Evolutionary conservation across 2,329 filamentous ascomycete species (phyloP).

Genomic region (Aspergillaceae sp.): DNA sequence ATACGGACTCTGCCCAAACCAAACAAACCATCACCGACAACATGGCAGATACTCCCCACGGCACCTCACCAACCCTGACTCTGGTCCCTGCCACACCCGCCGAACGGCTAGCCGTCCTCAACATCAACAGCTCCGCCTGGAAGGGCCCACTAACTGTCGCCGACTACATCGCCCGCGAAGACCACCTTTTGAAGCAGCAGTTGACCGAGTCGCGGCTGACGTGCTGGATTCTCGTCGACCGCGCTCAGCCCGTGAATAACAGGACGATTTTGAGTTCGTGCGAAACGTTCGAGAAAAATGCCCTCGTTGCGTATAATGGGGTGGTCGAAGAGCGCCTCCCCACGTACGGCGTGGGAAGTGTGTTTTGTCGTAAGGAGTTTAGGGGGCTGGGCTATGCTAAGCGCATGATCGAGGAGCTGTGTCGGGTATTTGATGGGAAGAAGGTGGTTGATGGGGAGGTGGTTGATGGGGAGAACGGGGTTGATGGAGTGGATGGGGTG

Average conservation of each 20-base stretch:
- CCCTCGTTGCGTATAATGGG: conserved; percentile 41
- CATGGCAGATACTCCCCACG: conserved; percentile 4
- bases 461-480: conserved; percentile 24
- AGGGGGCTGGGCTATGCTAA: conserved; percentile 68
- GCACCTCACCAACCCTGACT: conserved; percentile 43
- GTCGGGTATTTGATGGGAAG: conserved; percentile 40
- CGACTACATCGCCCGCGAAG: conserved; percentile 52
- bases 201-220: conserved; percentile 50
- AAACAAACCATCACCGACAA: background rate
- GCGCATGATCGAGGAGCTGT: conserved; percentile 58
- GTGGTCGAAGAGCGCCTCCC: conserved; percentile 44
- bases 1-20: background rate
- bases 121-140: conserved; percentile 50
- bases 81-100: conserved; percentile 48
- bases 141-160: conserved; percentile 46
- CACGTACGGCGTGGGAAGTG: conserved; percentile 68
- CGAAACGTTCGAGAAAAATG: conserved; percentile 43
- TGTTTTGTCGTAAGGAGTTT: conserved; percentile 62
- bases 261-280: conserved; percentile 49
- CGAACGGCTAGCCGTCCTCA: conserved; percentile 46
- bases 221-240: conserved; percentile 52
- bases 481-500: too few species aligned
- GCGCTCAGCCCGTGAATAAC: conserved; percentile 27
- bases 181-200: conserved; percentile 42
- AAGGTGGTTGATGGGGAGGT: conserved; percentile 45